phyloP scores from a whole-genome alignment of 164 flowering plant species.

The Taxillus chinensis region DNA sequence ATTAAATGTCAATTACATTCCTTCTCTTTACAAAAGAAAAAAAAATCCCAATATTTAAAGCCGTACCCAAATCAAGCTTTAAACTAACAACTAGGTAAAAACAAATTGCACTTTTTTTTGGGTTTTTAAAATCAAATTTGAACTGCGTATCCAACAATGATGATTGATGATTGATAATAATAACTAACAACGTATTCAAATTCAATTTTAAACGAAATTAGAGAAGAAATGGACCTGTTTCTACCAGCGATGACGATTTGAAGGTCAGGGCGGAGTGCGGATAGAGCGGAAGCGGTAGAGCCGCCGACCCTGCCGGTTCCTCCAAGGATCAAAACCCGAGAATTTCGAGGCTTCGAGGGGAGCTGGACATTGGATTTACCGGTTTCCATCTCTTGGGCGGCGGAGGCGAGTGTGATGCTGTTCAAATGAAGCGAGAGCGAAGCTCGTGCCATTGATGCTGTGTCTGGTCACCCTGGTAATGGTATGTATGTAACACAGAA shows the following conservation, averaged over 20 bases:
- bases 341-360: slow-evolving; percentile 21
- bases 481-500: no score
- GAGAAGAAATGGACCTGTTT: slow-evolving; percentile 39
- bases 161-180: no score
- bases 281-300: slow-evolving; percentile 77
- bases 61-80: no score
- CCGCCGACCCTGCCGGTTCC: slow-evolving; percentile 98
- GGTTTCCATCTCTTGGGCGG: not conserved
- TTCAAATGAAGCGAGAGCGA: not conserved
- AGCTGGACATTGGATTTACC: not conserved
- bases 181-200: no score
- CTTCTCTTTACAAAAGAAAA: not conserved
- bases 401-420: not conserved
- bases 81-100: no score
- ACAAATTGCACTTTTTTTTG: no score
- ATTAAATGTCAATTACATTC: not conserved
- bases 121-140: no score
- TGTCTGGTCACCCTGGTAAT: no score
- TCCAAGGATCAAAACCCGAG: slow-evolving; percentile 68
- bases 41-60: no score
- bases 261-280: slow-evolving; percentile 62
- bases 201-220: not conserved
- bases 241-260: slow-evolving; percentile 62
- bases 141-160: no score
- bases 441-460: not conserved